Conservation (phyloP, 345 rosid genomes). For the Salix dunnii region DNA sequence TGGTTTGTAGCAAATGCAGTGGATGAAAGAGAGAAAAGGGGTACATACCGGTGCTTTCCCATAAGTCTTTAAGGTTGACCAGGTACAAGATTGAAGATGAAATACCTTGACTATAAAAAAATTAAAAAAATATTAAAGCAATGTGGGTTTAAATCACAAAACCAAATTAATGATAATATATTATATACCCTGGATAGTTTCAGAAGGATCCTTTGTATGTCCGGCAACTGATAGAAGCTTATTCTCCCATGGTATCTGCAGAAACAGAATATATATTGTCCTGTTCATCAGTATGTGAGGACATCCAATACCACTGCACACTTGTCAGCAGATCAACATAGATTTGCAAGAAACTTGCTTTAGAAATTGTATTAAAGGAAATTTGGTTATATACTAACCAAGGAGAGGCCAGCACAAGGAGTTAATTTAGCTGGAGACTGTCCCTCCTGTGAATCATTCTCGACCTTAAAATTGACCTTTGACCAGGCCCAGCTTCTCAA, state of each 20-base stretch:
- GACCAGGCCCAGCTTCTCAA: slow-evolving; percentile 97
- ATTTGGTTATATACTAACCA: slow-evolving; percentile 54
- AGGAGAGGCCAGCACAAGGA: slow-evolving; percentile 96
- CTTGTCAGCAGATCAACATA: slow-evolving; percentile 14
- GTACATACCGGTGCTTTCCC: slow-evolving; percentile 88
- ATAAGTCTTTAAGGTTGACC: slow-evolving; percentile 89
- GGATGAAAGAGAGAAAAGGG: not conserved
- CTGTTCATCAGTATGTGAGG: slow-evolving; percentile 10
- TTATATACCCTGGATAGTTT: slow-evolving; percentile 68
- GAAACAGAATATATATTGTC: slow-evolving; percentile 15
- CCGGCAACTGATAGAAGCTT: slow-evolving; percentile 91
- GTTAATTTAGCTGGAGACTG: slow-evolving; percentile 43
- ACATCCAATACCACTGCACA: slow-evolving; percentile 20
- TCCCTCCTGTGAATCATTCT: slow-evolving; percentile 50
- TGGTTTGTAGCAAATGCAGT: not conserved
- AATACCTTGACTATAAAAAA: slow-evolving; percentile 73
- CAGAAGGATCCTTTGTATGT: slow-evolving; percentile 90
- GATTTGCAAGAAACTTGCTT: slow-evolving; percentile 18
- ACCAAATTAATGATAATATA: not conserved
- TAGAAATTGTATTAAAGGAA: slow-evolving; percentile 15
- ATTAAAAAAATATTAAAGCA: slow-evolving; percentile 5
- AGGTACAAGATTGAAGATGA: slow-evolving; percentile 64
- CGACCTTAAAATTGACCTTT: slow-evolving; percentile 68
- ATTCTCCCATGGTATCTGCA: slow-evolving; percentile 86
- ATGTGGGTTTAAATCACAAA: not conserved